Evolutionary conservation across 2,329 filamentous ascomycete species (phyloP).

Genomic region (Hypoxylon sp.): DNA sequence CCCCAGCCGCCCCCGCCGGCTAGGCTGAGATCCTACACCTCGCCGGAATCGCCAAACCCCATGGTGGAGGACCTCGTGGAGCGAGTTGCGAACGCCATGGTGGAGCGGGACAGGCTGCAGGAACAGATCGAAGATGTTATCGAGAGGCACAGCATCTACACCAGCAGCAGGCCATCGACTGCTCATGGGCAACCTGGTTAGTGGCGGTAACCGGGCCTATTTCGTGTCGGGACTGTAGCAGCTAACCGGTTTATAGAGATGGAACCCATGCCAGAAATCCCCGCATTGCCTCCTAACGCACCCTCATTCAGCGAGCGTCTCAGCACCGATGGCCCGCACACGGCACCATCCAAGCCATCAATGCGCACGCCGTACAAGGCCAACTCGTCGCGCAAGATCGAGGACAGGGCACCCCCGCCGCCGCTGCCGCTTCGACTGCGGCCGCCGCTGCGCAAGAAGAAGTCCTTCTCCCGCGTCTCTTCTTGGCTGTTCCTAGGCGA

Average conservation of each 20-base stretch:
- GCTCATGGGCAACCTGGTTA: constrained; percentile 52
- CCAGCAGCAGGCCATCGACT: constrained; percentile 61
- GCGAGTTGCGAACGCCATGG: constrained; percentile 63
- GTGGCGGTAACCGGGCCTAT: constrained; percentile 17
- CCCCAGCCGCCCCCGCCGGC: constrained; percentile 56
- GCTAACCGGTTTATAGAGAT: constrained; percentile 48
- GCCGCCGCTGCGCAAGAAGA: constrained; percentile 71
- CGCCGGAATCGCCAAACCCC: constrained; percentile 44
- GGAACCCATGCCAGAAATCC: constrained; percentile 63
- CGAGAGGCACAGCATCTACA: constrained; percentile 66
- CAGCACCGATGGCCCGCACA: constrained; percentile 54
- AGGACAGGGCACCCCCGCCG: constrained; percentile 57
- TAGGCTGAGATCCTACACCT: constrained; percentile 54
- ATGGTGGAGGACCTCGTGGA: constrained; percentile 61
- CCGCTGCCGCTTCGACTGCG: constrained; percentile 66
- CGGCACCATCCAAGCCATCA: constrained; percentile 45
- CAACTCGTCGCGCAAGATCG: constrained; percentile 46
- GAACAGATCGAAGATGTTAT: constrained; percentile 67
- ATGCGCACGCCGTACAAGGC: constrained; percentile 49
- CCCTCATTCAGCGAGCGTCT: constrained; percentile 66
- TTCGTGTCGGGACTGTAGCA: constrained; percentile 5
- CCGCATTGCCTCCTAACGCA: constrained; percentile 63
- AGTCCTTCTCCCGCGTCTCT: constrained; percentile 69
- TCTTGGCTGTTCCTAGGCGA: constrained; percentile 59
- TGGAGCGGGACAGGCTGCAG: constrained; percentile 66